Conservation (phyloP, 108 stramenopile genomes). For the Epipyxis sp. region DNA sequence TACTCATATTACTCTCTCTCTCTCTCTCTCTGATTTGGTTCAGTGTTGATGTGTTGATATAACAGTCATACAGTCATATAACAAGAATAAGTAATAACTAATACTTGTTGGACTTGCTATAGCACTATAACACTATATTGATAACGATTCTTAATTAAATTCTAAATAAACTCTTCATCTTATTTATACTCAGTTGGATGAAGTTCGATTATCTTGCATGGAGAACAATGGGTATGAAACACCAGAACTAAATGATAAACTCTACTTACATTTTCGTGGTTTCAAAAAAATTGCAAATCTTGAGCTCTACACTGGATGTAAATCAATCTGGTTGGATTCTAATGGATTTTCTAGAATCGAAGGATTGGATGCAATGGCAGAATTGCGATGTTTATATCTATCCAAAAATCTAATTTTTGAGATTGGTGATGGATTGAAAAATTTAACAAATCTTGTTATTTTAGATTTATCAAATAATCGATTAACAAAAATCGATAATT, state of each 20-base stretch:
- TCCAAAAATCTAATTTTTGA: slow-evolving; percentile 60
- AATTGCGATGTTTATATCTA: slow-evolving; percentile 67
- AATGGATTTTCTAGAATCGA: slow-evolving; percentile 67
- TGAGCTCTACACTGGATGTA: slow-evolving; percentile 59
- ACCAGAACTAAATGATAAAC: slow-evolving; percentile 68
- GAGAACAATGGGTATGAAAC: slow-evolving; percentile 62
- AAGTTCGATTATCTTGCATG: background rate
- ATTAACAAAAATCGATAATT: slow-evolving; percentile 44
- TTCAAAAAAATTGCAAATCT: slow-evolving; percentile 67
- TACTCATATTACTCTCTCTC: background rate
- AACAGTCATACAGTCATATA: no score
- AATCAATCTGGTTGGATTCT: slow-evolving; percentile 66
- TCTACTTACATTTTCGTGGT: slow-evolving; percentile 75
- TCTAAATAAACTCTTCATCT: no score
- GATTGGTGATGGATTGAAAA: slow-evolving; percentile 45
- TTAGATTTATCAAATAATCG: slow-evolving; percentile 62
- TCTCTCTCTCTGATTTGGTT: no score
- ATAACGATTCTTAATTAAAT: no score
- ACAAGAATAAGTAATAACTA: no score
- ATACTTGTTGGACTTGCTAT: no score
- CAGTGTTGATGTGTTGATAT: no score
- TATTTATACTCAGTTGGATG: slow-evolving; percentile 4
- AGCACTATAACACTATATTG: no score
- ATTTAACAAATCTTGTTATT: slow-evolving; percentile 46
- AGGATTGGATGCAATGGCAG: slow-evolving; percentile 52